These are phyloP conservation scores for Erythrophleum ivorense DNA, from an alignment of 331 rosid species.

Conservation along the genomic window DNA sequence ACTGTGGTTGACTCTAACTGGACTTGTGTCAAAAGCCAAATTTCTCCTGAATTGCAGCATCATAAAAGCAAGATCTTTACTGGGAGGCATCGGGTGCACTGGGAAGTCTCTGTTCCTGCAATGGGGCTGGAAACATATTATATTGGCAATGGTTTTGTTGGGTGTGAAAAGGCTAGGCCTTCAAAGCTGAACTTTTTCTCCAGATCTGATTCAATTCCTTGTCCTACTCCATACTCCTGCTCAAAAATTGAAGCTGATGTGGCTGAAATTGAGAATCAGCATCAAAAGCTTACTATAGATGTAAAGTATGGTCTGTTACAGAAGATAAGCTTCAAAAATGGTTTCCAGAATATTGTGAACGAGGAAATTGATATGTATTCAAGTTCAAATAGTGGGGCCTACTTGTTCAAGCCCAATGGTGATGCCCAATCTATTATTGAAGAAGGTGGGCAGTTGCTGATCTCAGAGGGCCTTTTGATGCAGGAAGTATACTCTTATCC, in stretches of 20 bases:
- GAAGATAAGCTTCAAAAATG: slow-evolving; percentile 55
- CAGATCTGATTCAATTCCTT: slow-evolving; percentile 53
- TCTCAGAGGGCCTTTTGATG: slow-evolving; percentile 81
- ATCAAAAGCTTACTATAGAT: slow-evolving; percentile 78
- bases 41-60: slow-evolving; percentile 84
- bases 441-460: slow-evolving; percentile 73
- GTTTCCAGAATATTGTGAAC: slow-evolving; percentile 58
- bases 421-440: slow-evolving; percentile 68
- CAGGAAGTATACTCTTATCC: slow-evolving; percentile 92
- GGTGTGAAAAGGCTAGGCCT: slow-evolving; percentile 79
- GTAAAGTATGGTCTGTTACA: slow-evolving; percentile 72
- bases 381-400: slow-evolving; percentile 83
- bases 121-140: slow-evolving; percentile 85
- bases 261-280: slow-evolving; percentile 73
- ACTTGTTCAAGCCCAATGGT: slow-evolving; percentile 84
- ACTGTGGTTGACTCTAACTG: slow-evolving; percentile 80
- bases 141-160: slow-evolving; percentile 63
- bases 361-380: slow-evolving; percentile 91
- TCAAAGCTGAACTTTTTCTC: slow-evolving; percentile 68
- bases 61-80: slow-evolving; percentile 72
- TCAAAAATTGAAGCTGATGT: slow-evolving; percentile 52
- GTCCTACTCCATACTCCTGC: slow-evolving; percentile 83
- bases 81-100: slow-evolving; percentile 84
- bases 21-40: slow-evolving; percentile 82
- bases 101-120: slow-evolving; percentile 84